Evolutionary conservation across 306 rosid species (phyloP).

Genomic region (Cucurbita maxima): DNA sequence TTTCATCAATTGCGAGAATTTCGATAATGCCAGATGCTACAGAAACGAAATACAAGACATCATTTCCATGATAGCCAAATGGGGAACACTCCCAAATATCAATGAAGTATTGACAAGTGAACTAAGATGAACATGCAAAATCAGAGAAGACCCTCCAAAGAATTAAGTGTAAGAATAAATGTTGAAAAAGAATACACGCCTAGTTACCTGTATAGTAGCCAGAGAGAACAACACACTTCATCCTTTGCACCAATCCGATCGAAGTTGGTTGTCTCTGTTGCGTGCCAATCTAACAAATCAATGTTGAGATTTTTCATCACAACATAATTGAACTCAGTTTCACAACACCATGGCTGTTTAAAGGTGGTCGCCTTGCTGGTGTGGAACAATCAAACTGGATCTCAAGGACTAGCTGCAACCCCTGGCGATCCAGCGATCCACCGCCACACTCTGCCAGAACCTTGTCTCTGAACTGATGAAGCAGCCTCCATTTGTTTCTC

Average conservation of each 20-base stretch:
- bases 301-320: neutral
- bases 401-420: neutral
- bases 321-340: neutral
- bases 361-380: neutral
- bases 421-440: slow-evolving; percentile 35
- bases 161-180: neutral
- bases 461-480: slow-evolving; percentile 58
- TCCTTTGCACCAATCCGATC: neutral
- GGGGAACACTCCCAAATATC: neutral
- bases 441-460: slow-evolving; percentile 81
- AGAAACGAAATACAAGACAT: neutral
- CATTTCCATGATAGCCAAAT: neutral
- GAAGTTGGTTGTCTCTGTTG: neutral
- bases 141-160: neutral
- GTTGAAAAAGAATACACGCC: neutral
- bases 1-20: neutral
- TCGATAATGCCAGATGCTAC: neutral
- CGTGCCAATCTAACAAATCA: neutral
- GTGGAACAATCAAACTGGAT: neutral
- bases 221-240: neutral
- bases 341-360: neutral
- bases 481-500: slow-evolving; percentile 53
- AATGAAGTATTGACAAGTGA: neutral
- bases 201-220: neutral
- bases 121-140: neutral